These are phyloP conservation scores for Nicotiana sylvestris DNA, from an alignment of 257 asterid species.

Conservation along the genomic window DNA sequence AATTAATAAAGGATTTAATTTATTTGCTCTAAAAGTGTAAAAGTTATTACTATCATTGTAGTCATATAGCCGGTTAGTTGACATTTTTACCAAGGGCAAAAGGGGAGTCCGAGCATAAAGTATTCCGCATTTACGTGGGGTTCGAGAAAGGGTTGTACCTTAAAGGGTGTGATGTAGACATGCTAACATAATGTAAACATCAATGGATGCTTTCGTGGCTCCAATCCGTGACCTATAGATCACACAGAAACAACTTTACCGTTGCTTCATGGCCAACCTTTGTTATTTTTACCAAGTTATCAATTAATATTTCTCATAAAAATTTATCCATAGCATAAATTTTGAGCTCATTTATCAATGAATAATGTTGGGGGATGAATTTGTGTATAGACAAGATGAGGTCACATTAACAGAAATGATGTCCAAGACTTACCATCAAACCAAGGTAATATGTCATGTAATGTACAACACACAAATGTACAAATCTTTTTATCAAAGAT, in stretches of 20 bases:
- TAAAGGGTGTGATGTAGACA: fast-evolving
- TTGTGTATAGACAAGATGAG: not conserved
- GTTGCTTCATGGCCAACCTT: not conserved
- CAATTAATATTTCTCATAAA: not conserved
- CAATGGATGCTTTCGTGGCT: fast-evolving
- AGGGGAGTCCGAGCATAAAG: too few species aligned
- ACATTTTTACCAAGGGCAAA: not conserved
- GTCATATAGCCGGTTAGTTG: too few species aligned
- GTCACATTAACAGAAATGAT: not conserved
- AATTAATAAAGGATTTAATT: not conserved
- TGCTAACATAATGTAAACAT: too few species aligned
- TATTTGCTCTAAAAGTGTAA: fast-evolving
- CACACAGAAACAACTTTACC: fast-evolving
- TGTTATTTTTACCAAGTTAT: not conserved
- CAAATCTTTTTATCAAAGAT: not conserved
- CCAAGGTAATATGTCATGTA: not conserved
- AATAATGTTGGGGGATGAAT: not conserved
- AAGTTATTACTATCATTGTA: not conserved
- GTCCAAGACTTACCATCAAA: not conserved
- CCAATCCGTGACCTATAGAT: too few species aligned
- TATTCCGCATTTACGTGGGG: fast-evolving
- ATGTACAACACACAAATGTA: not conserved
- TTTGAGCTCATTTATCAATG: too few species aligned
- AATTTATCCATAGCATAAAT: too few species aligned
- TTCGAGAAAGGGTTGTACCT: fast-evolving